Conservation (phyloP, 2,329 filamentous ascomycete species). For the Chalaropsis thielavioides region DNA sequence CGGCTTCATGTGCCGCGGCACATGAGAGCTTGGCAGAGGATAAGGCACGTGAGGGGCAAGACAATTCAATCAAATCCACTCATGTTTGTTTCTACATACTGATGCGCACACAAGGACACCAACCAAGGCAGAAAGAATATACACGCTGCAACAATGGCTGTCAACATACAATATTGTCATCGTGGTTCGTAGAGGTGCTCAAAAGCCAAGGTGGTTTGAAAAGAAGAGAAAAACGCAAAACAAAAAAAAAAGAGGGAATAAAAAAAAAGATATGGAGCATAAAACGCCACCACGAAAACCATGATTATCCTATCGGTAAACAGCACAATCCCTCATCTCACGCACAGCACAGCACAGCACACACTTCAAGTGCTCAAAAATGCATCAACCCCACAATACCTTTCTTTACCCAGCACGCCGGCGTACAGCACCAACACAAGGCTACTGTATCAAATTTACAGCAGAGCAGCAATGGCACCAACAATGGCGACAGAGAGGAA, state of each 20-base stretch:
- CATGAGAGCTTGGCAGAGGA: too few relatives aligned
- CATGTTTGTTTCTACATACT: not conserved
- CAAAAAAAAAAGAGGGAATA: constrained; percentile 8
- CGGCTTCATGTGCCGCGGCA: too few relatives aligned
- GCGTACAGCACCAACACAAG: not conserved
- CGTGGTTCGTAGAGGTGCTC: not conserved
- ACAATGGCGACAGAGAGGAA: constrained; percentile 34
- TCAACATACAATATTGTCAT: not conserved
- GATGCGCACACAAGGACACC: not conserved
- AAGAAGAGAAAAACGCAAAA: constrained; percentile 11
- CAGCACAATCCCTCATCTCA: not conserved
- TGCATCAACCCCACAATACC: constrained; percentile 3
- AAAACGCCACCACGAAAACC: constrained; percentile 14
- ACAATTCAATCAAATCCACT: not conserved
- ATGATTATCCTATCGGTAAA: constrained; percentile 11
- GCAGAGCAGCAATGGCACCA: constrained; percentile 35
- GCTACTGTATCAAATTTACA: constrained; percentile 28
- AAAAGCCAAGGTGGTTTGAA: constrained; percentile 13
- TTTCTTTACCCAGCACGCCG: not conserved
- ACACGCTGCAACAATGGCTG: not conserved
- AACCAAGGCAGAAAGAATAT: not conserved
- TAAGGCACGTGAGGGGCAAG: too few relatives aligned
- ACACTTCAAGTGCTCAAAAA: not conserved
- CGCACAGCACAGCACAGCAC: not conserved
- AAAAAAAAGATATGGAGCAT: constrained; percentile 14